Conservation (phyloP, 257 asterid genomes). For the Parsonsia alboflavescens region DNA sequence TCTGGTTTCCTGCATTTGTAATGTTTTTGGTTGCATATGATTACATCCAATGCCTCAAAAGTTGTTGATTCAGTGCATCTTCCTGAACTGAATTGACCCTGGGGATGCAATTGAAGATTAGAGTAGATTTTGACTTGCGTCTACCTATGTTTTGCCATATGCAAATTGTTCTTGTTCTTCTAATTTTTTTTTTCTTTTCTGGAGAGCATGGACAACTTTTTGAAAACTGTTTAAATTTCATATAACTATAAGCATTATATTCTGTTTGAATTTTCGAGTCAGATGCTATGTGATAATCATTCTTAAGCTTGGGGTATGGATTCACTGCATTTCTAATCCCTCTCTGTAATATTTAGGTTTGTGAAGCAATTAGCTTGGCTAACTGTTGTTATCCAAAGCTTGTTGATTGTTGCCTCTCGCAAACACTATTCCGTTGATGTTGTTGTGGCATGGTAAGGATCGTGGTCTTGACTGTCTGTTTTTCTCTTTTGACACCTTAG, state of each 20-base stretch:
- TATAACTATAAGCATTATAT: neutral
- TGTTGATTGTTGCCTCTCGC: conserved; percentile 89
- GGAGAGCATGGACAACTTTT: neutral
- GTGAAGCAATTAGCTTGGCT: conserved; percentile 86
- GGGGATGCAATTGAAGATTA: neutral
- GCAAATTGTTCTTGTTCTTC: neutral
- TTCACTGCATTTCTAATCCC: neutral
- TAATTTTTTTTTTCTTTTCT: neutral
- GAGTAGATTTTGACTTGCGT: neutral
- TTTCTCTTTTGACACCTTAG: neutral
- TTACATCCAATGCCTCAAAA: neutral
- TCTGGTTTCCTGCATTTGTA: neutral
- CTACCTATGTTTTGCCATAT: neutral
- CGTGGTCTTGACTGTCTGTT: neutral
- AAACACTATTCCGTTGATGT: conserved; percentile 96
- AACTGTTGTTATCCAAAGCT: conserved; percentile 65
- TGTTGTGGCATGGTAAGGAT: conserved; percentile 82
- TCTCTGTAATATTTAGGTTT: conserved; percentile 46
- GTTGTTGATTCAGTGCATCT: neutral
- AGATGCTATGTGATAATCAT: neutral
- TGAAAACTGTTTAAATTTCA: neutral
- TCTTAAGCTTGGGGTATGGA: neutral
- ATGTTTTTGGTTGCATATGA: neutral
- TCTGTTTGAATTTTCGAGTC: neutral
- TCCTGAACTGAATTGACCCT: neutral